Evolutionary conservation across 768 basidiomycete species (phyloP), one percentile per base, ranked within the genome.

Genomic region (Amanita pseudoporphyria): DNA sequence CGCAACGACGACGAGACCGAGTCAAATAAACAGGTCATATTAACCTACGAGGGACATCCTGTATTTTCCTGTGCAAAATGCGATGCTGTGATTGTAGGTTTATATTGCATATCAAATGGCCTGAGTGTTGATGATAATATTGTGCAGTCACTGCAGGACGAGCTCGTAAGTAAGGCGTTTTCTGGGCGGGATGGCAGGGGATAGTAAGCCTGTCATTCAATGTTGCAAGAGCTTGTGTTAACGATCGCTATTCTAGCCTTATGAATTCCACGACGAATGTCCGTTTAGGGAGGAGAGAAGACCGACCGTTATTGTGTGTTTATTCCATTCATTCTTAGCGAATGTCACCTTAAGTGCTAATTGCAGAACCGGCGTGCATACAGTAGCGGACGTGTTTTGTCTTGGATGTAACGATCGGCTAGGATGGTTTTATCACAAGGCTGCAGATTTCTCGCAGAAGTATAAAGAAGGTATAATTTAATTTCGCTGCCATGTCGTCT

Each of bases 401-500:
- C 46, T 85, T 28, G 86, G 85, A 0, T 91, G 88, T 64, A 80
- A 82, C 50, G 85, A 85, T 13, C 74, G 84, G 31, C 51, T 90
- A 3, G 87, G 88, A 1, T 91, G 88, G 87, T 87, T 72, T 59
- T 91, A 91, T 56, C 79, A 86, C 62, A 84, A 82, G 59, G 86
- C 88, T 10, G 74, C 81, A 0, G 84, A 90, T 55, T 67, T 70
- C 33, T 72, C 77, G 2, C 88, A 91, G 75, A 88, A 84, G 60
- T 90, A 91, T 60, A 91, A 90, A 63, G 88, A 91, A 76, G 83
- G 87, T 79, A 30, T 33, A 74, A 9, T 28, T 52, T 33, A 26
- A 32, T 7, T 28, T 4, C 22, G 10, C 39, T 41, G 22, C 16
- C 24, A 31, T 50, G 16, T 30, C 1, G 42, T 30, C 43, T 43